Conservation (phyloP, 23 red algal genomes). For the Gracilariopsis chorda region DNA sequence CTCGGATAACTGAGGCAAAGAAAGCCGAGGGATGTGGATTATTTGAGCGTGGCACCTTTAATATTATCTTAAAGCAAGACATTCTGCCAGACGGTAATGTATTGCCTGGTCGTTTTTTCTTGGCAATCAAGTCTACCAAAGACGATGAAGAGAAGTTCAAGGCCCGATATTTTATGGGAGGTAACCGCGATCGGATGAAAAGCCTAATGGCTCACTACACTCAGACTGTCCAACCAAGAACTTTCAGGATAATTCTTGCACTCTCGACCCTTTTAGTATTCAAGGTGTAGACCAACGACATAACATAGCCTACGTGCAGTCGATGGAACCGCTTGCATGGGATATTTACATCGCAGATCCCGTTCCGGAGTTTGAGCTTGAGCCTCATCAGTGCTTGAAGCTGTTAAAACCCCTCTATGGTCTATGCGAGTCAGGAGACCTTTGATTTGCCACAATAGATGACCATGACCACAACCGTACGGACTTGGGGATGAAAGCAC, state of each 20-base stretch:
- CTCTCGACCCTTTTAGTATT: background rate
- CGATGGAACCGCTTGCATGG: background rate
- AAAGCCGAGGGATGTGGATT: background rate
- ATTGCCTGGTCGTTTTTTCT: background rate
- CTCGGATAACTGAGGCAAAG: background rate
- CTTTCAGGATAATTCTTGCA: background rate
- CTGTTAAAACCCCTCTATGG: no score
- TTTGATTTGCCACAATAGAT: background rate
- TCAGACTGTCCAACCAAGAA: background rate
- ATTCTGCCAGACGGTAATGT: background rate
- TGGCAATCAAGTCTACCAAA: background rate
- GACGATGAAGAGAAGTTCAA: background rate
- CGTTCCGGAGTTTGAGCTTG: no score
- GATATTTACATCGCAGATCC: no score
- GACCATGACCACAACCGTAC: background rate
- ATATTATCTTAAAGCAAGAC: background rate
- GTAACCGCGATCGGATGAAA: background rate
- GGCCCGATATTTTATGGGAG: background rate
- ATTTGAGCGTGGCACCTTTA: background rate
- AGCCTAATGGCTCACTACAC: background rate
- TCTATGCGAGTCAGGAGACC: no score
- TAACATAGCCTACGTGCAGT: background rate
- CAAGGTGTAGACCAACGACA: background rate
- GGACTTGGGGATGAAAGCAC: background rate
- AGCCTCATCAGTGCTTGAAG: no score